phyloP scores from a whole-genome alignment of 495 filamentous ascomycete species.

The Bacidia rubella region DNA sequence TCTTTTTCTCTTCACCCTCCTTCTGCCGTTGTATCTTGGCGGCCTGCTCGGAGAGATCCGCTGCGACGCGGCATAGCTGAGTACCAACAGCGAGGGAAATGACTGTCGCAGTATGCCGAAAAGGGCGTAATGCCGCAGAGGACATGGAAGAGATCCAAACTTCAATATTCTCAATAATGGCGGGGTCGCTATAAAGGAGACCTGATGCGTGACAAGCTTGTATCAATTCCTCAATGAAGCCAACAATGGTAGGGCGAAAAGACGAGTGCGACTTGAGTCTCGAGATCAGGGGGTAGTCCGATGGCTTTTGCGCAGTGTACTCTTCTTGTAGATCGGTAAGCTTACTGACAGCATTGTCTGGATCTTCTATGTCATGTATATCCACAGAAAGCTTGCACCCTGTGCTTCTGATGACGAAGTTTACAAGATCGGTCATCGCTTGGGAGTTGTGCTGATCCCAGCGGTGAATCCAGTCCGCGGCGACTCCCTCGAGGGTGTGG shows the following conservation, averaged over 20 bases:
- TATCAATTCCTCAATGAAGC: slow-evolving; percentile 65
- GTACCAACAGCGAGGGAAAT: slow-evolving; percentile 62
- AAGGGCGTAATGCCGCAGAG: slow-evolving; percentile 67
- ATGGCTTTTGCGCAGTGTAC: slow-evolving; percentile 62
- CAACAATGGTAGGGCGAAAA: slow-evolving; percentile 62
- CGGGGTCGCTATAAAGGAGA: slow-evolving; percentile 56
- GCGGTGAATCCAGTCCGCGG: slow-evolving; percentile 60
- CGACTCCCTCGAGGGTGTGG: slow-evolving; percentile 56
- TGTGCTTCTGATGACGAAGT: slow-evolving; percentile 71
- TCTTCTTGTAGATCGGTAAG: slow-evolving; percentile 68
- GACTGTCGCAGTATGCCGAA: slow-evolving; percentile 83
- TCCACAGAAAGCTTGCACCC: slow-evolving; percentile 66
- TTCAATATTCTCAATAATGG: slow-evolving; percentile 71
- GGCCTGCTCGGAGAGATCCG: slow-evolving; percentile 48
- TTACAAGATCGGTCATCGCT: slow-evolving; percentile 72
- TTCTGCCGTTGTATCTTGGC: slow-evolving; percentile 66
- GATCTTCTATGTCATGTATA: slow-evolving; percentile 67
- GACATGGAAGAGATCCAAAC: slow-evolving; percentile 81
- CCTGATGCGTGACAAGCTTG: slow-evolving; percentile 60
- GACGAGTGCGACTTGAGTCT: slow-evolving; percentile 54
- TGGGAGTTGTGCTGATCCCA: slow-evolving; percentile 54
- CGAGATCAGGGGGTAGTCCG: slow-evolving; percentile 88
- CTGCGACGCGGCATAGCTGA: slow-evolving; percentile 49
- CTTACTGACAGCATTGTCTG: slow-evolving; percentile 58
- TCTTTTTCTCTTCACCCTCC: slow-evolving; percentile 68